Evolutionary conservation across 1,284 basidiomycete species (phyloP).

Genomic region (Neotropicomus parvogracilis): DNA sequence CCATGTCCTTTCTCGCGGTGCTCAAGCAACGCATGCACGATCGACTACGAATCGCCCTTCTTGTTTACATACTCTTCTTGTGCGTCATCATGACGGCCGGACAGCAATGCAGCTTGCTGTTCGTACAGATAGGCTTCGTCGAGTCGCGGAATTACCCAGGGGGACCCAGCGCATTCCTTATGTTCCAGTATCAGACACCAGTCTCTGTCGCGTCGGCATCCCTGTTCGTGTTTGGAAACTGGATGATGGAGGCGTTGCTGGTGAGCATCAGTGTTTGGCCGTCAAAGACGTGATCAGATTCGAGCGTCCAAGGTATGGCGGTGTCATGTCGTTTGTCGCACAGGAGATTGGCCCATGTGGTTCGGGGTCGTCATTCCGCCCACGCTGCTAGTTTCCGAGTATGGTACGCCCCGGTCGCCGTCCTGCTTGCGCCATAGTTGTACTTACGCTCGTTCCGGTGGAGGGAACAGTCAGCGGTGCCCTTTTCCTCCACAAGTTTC

Average conservation of each 20-base stretch:
- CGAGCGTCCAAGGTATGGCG: conserved; percentile 23
- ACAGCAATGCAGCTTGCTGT: conserved; percentile 13
- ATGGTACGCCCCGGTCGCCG: conserved; percentile 10
- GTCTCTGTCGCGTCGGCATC: conserved; percentile 4
- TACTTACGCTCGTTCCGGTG: background rate
- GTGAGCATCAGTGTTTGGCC: conserved; percentile 13
- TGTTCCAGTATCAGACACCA: conserved; percentile 1
- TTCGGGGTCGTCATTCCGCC: conserved; percentile 13
- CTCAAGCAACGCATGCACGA: conserved; percentile 13
- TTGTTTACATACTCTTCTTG: conserved; percentile 20
- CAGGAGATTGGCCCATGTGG: conserved; percentile 14
- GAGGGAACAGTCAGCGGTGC: conserved; percentile 11
- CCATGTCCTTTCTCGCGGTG: conserved; percentile 21
- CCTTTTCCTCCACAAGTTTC: conserved; percentile 8
- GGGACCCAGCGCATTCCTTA: conserved; percentile 23
- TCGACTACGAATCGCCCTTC: conserved; percentile 12
- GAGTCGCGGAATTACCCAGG: conserved; percentile 17
- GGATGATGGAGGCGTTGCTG: conserved; percentile 27
- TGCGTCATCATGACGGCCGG: conserved; percentile 17
- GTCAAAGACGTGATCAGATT: background rate
- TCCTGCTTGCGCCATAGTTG: conserved; percentile 2
- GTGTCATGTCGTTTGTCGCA: conserved; percentile 21
- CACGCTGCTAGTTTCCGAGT: conserved; percentile 11
- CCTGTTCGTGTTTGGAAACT: conserved; percentile 20
- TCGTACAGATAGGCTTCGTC: conserved; percentile 21